Percentiles rank a stretch among this genome's conserved stretches.
phyloP scores from a whole-genome alignment of 805 yeast genomes.

The Wickerhamiella azymoides region DNA sequence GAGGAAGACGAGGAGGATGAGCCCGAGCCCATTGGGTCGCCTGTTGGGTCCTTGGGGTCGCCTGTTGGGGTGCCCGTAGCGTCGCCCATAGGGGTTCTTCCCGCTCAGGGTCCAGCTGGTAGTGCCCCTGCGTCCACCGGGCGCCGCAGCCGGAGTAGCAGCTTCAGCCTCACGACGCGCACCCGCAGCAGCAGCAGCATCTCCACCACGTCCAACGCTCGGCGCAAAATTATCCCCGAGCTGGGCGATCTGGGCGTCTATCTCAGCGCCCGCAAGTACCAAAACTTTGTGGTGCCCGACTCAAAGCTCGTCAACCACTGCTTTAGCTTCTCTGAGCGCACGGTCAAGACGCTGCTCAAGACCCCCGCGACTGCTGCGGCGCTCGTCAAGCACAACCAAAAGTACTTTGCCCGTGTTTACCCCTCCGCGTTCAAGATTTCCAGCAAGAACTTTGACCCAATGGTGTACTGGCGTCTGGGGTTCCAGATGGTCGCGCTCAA shows the following conservation, averaged over 20 bases:
- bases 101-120: too few species aligned
- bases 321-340: constrained; percentile 74
- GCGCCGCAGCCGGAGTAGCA: too few species aligned
- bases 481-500: constrained; percentile 92
- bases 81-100: too few species aligned
- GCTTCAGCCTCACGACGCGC: too few species aligned
- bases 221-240: constrained; percentile 18
- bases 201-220: background rate
- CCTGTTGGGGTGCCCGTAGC: too few species aligned
- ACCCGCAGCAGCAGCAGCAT: background rate
- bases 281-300: constrained; percentile 74
- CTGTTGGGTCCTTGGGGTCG: background rate
- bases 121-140: too few species aligned
- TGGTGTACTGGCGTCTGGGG: constrained; percentile 70
- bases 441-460: constrained; percentile 72
- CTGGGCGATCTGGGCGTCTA: constrained; percentile 56
- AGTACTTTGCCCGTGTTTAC: constrained; percentile 67
- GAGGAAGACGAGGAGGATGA: constrained; percentile 8
- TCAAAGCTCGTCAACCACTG: constrained; percentile 70
- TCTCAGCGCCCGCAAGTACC: constrained; percentile 59
- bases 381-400: constrained; percentile 61
- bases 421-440: constrained; percentile 68
- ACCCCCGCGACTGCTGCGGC: constrained; percentile 35
- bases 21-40: constrained; percentile 7
- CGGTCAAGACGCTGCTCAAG: constrained; percentile 46